Percentiles rank a stretch among this genome's conserved stretches.
Conservation (phyloP, 139 green algal species). For the Picochlorum sp. region DNA sequence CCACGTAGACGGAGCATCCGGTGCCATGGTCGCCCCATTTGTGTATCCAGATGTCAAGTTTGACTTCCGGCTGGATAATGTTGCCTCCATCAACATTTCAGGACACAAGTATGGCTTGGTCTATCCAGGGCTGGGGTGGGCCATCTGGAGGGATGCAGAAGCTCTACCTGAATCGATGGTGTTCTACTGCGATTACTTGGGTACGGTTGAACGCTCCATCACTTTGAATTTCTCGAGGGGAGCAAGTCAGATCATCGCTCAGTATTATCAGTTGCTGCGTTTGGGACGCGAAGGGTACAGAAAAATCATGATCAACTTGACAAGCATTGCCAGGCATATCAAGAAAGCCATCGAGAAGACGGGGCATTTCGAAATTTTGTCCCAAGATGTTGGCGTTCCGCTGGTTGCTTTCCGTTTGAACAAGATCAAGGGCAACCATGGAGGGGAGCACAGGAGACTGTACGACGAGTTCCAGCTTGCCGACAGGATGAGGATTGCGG, state of each 20-base stretch:
- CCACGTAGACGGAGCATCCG: constrained; percentile 61
- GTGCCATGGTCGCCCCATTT: constrained; percentile 65
- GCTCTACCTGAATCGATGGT: constrained; percentile 17
- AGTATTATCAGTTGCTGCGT: constrained; percentile 57
- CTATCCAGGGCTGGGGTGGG: constrained; percentile 61
- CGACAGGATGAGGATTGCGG: constrained; percentile 37
- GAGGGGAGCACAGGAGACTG: constrained; percentile 2
- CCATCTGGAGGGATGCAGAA: constrained; percentile 40
- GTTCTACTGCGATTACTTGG: constrained; percentile 26
- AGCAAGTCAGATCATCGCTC: constrained; percentile 44
- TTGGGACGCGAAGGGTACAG: constrained; percentile 54
- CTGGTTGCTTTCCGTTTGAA: constrained; percentile 54
- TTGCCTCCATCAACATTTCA: constrained; percentile 59
- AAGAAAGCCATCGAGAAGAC: constrained; percentile 15
- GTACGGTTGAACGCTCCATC: constrained; percentile 49
- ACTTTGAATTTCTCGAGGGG: constrained; percentile 68
- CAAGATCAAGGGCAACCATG: constrained; percentile 13
- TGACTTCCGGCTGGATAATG: constrained; percentile 59
- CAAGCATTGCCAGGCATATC: constrained; percentile 22
- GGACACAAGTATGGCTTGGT: constrained; percentile 60
- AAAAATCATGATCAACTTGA: constrained; percentile 54
- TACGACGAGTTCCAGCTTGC: constrained; percentile 62
- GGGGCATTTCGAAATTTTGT: constrained; percentile 39
- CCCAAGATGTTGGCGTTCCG: constrained; percentile 35
- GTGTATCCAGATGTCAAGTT: constrained; percentile 52